phyloP scores from a whole-genome alignment of 441 rosid genomes.

The Geranium incanum region DNA sequence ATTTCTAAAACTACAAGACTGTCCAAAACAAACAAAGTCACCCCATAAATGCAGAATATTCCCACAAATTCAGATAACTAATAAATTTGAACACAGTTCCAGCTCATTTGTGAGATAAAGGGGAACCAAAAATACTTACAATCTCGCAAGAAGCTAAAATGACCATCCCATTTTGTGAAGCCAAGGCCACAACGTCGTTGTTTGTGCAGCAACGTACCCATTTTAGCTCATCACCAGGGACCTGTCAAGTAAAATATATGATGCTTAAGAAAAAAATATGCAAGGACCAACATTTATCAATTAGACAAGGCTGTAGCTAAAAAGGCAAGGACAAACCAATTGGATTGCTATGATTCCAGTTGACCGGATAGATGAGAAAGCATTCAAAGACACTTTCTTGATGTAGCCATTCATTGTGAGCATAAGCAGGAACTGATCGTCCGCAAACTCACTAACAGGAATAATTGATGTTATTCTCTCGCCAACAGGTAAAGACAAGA shows the following conservation, averaged over 20 bases:
- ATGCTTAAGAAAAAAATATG: constrained; percentile 8
- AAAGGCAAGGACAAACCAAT: constrained; percentile 48
- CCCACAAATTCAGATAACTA: not conserved
- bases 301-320: not conserved
- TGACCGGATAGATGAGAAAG: constrained; percentile 82
- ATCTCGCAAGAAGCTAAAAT: constrained; percentile 68
- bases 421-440: constrained; percentile 80
- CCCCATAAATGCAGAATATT: not conserved
- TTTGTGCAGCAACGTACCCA: constrained; percentile 94
- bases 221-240: constrained; percentile 87
- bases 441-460: constrained; percentile 78
- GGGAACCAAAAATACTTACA: constrained; percentile 37
- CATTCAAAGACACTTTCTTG: constrained; percentile 77
- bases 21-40: not conserved
- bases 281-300: not conserved
- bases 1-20: not conserved
- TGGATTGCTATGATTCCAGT: constrained; percentile 96
- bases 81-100: constrained; percentile 10
- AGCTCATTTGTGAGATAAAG: not conserved
- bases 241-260: constrained; percentile 36
- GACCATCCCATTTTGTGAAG: constrained; percentile 92
- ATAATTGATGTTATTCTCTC: constrained; percentile 92
- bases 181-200: constrained; percentile 92
- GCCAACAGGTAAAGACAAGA: constrained; percentile 74
- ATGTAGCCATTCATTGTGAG: constrained; percentile 92